phyloP scores from a whole-genome alignment of 2,329 filamentous ascomycete genomes.

The Huntiella savannae region DNA sequence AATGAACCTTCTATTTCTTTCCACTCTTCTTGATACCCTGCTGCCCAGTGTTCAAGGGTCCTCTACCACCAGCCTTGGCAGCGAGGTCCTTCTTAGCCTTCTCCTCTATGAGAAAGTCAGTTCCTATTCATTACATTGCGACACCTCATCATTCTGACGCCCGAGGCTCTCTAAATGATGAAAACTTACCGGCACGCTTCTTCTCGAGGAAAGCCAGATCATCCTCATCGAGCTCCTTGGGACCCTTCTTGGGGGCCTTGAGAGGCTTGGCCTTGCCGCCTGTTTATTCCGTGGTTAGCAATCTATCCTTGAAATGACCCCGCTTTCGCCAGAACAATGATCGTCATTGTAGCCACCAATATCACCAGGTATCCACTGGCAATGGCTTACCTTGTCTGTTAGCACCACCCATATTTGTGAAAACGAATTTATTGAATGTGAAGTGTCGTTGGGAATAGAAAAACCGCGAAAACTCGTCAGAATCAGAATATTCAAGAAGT shows the following conservation, averaged over 20 bases:
- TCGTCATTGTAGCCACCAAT: background rate
- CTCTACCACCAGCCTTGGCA: conserved; percentile 70
- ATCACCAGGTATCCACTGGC: background rate
- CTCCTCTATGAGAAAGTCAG: conserved; percentile 36
- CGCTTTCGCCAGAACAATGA: background rate
- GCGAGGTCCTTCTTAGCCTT: conserved; percentile 72
- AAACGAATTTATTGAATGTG: conserved; percentile 4
- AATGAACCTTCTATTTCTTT: conserved; percentile 52
- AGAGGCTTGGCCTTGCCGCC: conserved; percentile 69
- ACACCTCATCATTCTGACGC: background rate
- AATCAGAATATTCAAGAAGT: background rate
- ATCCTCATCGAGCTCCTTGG: conserved; percentile 62
- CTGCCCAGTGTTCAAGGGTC: conserved; percentile 62
- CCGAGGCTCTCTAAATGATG: background rate
- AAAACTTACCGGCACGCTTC: conserved; percentile 53
- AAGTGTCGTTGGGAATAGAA: background rate
- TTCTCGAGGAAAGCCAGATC: conserved; percentile 68
- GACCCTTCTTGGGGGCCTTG: conserved; percentile 75
- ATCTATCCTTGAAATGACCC: background rate
- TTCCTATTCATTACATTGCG: background rate
- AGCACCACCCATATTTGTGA: conserved; percentile 40
- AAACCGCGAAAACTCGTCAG: background rate
- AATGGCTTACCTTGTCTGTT: conserved; percentile 42
- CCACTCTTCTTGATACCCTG: conserved; percentile 97
- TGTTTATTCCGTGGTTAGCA: conserved; percentile 18